Conservation (phyloP, 164 flowering plant genomes). For the Hamamelis virginiana region DNA sequence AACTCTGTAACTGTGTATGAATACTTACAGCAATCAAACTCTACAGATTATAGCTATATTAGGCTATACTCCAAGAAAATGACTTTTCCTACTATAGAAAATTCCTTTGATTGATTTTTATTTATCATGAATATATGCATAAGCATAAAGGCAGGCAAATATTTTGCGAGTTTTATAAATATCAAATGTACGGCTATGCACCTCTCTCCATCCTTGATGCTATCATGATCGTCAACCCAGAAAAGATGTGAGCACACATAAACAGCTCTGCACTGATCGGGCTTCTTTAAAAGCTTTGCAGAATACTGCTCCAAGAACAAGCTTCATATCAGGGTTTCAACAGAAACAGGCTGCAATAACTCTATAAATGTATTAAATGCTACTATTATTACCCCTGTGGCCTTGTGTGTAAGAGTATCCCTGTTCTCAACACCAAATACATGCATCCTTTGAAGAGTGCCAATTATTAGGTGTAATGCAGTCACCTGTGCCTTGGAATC, state of each 20-base stretch:
- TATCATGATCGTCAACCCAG: too few relatives aligned
- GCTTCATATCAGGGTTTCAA: slow-evolving; percentile 2
- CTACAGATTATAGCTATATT: too few relatives aligned
- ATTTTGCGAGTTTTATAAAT: too few relatives aligned
- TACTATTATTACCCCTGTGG: slow-evolving; percentile 79
- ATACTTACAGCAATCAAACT: too few relatives aligned
- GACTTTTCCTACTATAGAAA: too few relatives aligned
- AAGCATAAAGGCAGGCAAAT: too few relatives aligned
- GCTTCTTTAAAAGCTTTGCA: slow-evolving; percentile 96
- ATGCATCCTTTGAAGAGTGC: slow-evolving; percentile 95
- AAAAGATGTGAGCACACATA: slow-evolving; percentile 98
- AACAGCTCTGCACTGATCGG: slow-evolving; percentile 97
- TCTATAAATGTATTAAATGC: not conserved
- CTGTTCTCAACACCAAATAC: slow-evolving; percentile 92
- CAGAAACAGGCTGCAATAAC: not conserved
- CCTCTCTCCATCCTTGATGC: slow-evolving; percentile 97
- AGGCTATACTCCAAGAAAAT: too few relatives aligned
- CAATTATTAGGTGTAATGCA: slow-evolving; percentile 86
- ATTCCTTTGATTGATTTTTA: too few relatives aligned
- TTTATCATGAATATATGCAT: too few relatives aligned
- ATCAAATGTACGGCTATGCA: not conserved
- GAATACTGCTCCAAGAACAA: slow-evolving; percentile 65
- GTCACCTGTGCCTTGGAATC: slow-evolving; percentile 99
- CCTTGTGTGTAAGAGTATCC: slow-evolving; percentile 96
- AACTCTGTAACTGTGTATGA: too few relatives aligned